Evolutionary conservation across 805 yeast species (phyloP), one percentile per base, ranked within the genome.

Genomic region (Schwanniomyces pseudopolymorphus): DNA sequence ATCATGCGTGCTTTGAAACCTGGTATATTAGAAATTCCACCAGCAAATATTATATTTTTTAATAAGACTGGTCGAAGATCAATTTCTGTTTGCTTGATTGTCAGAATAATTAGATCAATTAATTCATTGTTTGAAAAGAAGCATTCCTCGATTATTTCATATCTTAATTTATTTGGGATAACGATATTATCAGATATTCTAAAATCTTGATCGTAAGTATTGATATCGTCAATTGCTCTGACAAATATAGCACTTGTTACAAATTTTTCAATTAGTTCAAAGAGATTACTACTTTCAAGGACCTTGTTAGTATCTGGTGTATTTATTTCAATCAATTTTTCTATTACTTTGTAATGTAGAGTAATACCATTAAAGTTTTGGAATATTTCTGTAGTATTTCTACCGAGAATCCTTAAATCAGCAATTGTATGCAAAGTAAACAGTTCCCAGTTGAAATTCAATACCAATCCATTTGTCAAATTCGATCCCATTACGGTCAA

Each of bases 401-500:
- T 27, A 13, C 31, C 43, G 5, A 62, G 26, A 4, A 53, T 47
- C 39, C 69, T 48, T 27, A 67, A 54, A 46, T 68, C 72, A 11
- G 51, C 35, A 3, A 67, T 51, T 11, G 57, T 43, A 11, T 44
- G 41, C 6, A 67, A 46, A 3, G 47, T 49, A 9, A 51, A 33
- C 7, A 55, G 33, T 25, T 53, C 52, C 72, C 72, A 68, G 6
- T 61, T 61, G 24, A 65, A 43, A 46, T 67, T 62, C 9, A 68
- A 28, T 7, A 67, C 66, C 9, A 68, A 40, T 1, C 69, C 70
- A 35, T 59, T 43, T 14, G 48, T n/a, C 9, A 44, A 26, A 42
- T 56, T 57, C 9, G 58, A 46, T 1, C 64, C 58, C 2, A 67
- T 42, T 7, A 61, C 54, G 0, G 58, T 26, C 38, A 64, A 39